A percentile compares a stretch with the other conserved stretches of the same genome.
These are phyloP conservation scores for Xylariaceae sp. DNA, from an alignment of 2,329 filamentous ascomycete species.

Conservation along the genomic window DNA sequence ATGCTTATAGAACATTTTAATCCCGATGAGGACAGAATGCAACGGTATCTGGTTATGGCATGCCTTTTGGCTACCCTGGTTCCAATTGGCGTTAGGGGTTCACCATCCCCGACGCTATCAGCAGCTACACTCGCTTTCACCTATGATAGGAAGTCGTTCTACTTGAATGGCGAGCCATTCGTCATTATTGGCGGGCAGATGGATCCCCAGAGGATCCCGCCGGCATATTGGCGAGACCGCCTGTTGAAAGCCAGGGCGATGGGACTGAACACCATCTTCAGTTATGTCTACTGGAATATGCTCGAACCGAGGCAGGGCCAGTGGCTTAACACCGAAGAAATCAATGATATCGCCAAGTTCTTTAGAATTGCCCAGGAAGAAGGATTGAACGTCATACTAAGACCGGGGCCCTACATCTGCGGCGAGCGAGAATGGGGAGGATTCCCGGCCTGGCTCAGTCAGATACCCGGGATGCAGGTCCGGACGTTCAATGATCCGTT, in stretches of 20 bases:
- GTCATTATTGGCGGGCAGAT: slow-evolving; percentile 53
- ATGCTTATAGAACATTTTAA: not conserved
- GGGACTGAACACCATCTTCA: slow-evolving; percentile 54
- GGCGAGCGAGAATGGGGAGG: slow-evolving; percentile 54
- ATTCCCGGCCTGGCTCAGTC: slow-evolving; percentile 49
- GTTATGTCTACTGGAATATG: slow-evolving; percentile 55
- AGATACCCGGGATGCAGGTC: slow-evolving; percentile 45
- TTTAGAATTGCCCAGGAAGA: slow-evolving; percentile 51
- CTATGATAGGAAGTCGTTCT: slow-evolving; percentile 44
- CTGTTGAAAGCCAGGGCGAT: slow-evolving; percentile 48
- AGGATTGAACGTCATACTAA: slow-evolving; percentile 48
- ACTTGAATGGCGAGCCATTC: slow-evolving; percentile 43
- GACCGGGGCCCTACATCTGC: slow-evolving; percentile 53
- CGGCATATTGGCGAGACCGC: slow-evolving; percentile 50
- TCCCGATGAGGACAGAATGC: slow-evolving; percentile 7
- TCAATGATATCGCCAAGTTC: slow-evolving; percentile 53
- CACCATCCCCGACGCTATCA: slow-evolving; percentile 10
- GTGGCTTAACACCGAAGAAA: slow-evolving; percentile 41
- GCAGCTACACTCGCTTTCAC: slow-evolving; percentile 37
- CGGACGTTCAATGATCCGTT: slow-evolving; percentile 46
- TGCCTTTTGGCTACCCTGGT: slow-evolving; percentile 1
- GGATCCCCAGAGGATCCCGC: slow-evolving; percentile 53
- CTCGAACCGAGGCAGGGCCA: slow-evolving; percentile 45
- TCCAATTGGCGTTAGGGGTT: slow-evolving; percentile 3
- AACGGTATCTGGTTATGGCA: slow-evolving; percentile 1